Base-by-base conservation (phyloP, 805 yeast genomes). In the Lachancea meyersii region DNA sequence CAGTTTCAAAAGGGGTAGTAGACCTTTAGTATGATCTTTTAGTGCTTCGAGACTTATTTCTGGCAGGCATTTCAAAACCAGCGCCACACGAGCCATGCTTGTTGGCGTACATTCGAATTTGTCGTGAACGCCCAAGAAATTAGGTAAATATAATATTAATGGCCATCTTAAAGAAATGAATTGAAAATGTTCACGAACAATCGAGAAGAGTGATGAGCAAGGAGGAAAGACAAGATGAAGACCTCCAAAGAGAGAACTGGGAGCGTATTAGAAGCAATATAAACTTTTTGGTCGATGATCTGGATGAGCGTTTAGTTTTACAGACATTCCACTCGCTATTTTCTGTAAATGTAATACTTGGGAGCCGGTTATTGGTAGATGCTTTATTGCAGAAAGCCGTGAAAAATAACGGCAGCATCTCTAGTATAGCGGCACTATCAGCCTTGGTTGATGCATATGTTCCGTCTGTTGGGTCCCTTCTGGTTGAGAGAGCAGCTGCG, bases 401-500 rank as follows among this genome's bases (percentile, higher is more conserved):
- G 11, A 58, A 54, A 6, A 67, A 20, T 19, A 7, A 78, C 11
- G 41, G 46, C 8, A 19, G 32, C 1, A 70, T 83, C 0, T 61
- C 76, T 0, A 70, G 73, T 1, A 80, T 74, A 50, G 77, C 88
- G 0, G 65, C 83, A 1, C 52, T 87, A 27, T 70, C 75, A 0
- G 70, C 81, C 1, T 70, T 81, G 1, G 40, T 87, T 9, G 82
- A 84, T 59, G 72, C 83, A 4, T 76, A 81, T 49, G 58, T 85
- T 3, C 93, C 94, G 0, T 74, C 74, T 27, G 63, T 86, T 14
- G 95, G 95, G 2, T 73, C 73, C 43, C 57, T 81, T 4, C 48
- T 84, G 24, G 57, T 72, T 0, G 54, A 70, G 7, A 67, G 93
- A 46, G 60, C 81, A 21, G 65, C 82, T 1, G 52, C 79, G 3